phyloP scores from a whole-genome alignment of 1,139 yeast species.

The Magnusiomyces starmeri region DNA sequence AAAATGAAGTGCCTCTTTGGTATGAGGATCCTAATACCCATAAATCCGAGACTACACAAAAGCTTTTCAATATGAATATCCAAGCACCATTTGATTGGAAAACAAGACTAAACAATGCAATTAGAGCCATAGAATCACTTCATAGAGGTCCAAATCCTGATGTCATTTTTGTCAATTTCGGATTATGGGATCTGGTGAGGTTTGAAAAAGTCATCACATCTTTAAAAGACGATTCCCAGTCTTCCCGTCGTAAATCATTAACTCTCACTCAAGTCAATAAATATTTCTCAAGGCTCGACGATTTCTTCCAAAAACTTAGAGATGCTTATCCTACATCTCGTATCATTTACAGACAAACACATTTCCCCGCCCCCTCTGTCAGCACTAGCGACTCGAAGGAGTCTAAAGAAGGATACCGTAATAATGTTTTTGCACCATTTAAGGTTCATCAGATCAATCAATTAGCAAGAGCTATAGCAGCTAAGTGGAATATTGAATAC shows the following conservation, averaged over 20 bases:
- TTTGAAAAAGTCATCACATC: slow-evolving; percentile 14
- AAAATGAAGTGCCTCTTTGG: slow-evolving; percentile 16
- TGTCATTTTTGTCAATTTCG: slow-evolving; percentile 17
- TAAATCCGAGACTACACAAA: neutral
- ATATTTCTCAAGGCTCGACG: slow-evolving; percentile 11
- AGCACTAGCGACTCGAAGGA: neutral
- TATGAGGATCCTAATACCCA: slow-evolving; percentile 13
- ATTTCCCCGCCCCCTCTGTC: slow-evolving; percentile 5
- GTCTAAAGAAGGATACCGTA: neutral
- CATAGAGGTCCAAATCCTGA: slow-evolving; percentile 8
- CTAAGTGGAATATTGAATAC: slow-evolving; percentile 7
- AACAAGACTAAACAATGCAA: slow-evolving; percentile 11
- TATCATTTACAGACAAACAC: slow-evolving; percentile 16
- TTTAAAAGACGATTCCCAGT: neutral
- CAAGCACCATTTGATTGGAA: slow-evolving; percentile 15
- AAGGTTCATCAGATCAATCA: slow-evolving; percentile 18
- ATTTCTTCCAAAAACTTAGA: slow-evolving; percentile 6
- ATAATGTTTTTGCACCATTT: slow-evolving; percentile 9
- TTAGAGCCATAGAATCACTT: slow-evolving; percentile 11
- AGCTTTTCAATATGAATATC: slow-evolving; percentile 6
- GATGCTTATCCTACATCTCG: slow-evolving; percentile 11
- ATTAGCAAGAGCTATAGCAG: slow-evolving; percentile 11
- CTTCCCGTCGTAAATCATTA: neutral
- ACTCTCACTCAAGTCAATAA: slow-evolving; percentile 7
- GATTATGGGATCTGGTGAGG: slow-evolving; percentile 19